Evolutionary conservation across 495 filamentous ascomycete species (phyloP), one percentile per base, ranked within the genome.

Genomic region (Beverwykella pulmonaria): DNA sequence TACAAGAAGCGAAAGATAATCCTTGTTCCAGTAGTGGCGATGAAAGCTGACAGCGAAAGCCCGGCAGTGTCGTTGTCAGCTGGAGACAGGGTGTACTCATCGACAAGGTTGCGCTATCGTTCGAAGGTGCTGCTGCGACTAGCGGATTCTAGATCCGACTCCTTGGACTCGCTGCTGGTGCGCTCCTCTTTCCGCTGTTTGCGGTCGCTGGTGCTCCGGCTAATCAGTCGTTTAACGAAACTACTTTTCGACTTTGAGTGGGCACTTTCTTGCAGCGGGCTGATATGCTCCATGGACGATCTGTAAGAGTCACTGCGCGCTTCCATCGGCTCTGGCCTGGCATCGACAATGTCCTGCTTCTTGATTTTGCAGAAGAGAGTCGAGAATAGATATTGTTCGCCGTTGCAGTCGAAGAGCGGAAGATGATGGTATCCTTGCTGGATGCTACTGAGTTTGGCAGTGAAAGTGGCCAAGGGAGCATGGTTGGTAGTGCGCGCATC

Each of bases 381-480:
- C n/a, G 94, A 96, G 76, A 95, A 95, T 23, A 96, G 81, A 74
- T 92, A 97, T 65, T 90, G 91, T 59, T 97, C 92, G 56, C 93
- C 94, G 61, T 91, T 89, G 48, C 83, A 82, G 76, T 97, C 90
- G 71, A 88, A 88, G n/a, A 98, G 82, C n/a, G 93, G 94, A 41
- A 98, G 82, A 68, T 96, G 95, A 53, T 93, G 93, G 72, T 95
- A 98, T n/a, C 94, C 94, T 76, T 96, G 87, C 70, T 93, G 91
- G 26, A 98, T 82, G 65, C 86, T 92, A 79, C 80, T 88, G 47
- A 98, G 86, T 78, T 97, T 98, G 44, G 90, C 94, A 1, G 92
- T 97, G 76, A 91, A 98, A 7, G 87, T 92, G 3, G 92, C 94
- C 47, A 97, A 76, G 17, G 87, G 85, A n/a, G 82, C 78, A 73